phyloP scores from a whole-genome alignment of 495 filamentous ascomycete genomes.

The Filosporella fistucella region DNA sequence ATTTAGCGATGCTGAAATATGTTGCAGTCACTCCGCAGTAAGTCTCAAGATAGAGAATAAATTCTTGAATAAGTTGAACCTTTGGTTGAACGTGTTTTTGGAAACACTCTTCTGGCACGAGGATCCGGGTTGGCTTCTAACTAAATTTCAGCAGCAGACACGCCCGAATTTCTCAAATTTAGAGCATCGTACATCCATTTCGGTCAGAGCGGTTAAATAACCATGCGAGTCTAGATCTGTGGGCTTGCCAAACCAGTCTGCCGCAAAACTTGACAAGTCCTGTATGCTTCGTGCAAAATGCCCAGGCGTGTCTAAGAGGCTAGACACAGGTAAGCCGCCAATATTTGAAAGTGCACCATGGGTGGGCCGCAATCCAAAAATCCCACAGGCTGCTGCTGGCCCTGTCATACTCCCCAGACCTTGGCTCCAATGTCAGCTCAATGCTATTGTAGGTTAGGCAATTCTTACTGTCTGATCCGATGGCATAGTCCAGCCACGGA shows the following conservation, averaged over 20 bases:
- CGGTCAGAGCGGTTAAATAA: too few species aligned
- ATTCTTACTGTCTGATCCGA: constrained; percentile 23
- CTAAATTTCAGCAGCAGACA: too few species aligned
- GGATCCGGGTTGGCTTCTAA: too few species aligned
- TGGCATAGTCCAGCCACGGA: constrained; percentile 39
- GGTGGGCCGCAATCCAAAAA: constrained; percentile 20
- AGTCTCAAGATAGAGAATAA: too few species aligned
- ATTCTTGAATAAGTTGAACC: too few species aligned
- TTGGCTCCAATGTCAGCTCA: neutral
- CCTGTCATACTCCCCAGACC: constrained; percentile 18
- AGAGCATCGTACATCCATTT: too few species aligned
- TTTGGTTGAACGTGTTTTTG: too few species aligned
- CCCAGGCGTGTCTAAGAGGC: constrained; percentile 16
- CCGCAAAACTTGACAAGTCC: constrained; percentile 5
- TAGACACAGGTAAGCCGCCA: constrained; percentile 14
- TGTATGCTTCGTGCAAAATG: constrained; percentile 14
- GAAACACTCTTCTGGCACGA: constrained; percentile 11
- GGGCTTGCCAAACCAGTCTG: too few species aligned
- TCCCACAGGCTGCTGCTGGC: constrained; percentile 18
- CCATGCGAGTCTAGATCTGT: too few species aligned
- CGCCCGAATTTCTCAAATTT: too few species aligned
- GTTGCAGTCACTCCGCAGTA: too few species aligned
- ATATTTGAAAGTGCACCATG: constrained; percentile 8
- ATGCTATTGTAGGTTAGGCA: neutral
- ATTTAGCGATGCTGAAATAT: too few species aligned